A percentile compares a stretch with the other conserved stretches of the same genome.
These are phyloP conservation scores for Fusarium sp. DNA, from an alignment of 2,329 filamentous ascomycete species.

Conservation along the genomic window DNA sequence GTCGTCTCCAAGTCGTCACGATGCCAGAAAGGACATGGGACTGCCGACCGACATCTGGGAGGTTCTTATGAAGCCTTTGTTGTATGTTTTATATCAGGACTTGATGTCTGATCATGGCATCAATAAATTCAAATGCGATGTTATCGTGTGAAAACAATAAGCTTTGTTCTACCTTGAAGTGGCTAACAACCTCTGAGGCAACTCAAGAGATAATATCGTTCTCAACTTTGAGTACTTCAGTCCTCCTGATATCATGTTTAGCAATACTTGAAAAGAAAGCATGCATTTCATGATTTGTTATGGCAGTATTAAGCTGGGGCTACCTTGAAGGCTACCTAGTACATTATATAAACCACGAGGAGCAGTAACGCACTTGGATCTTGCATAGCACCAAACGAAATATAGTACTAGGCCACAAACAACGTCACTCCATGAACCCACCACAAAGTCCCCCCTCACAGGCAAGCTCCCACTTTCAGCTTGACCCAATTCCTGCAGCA, in stretches of 20 bases:
- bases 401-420: not conserved
- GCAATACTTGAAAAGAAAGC: not conserved
- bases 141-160: not conserved
- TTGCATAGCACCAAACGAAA: not conserved
- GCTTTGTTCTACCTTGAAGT: not conserved
- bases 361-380: not conserved
- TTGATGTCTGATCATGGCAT: slow-evolving; percentile 19
- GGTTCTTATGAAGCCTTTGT: slow-evolving; percentile 20
- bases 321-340: not conserved
- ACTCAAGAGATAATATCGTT: not conserved
- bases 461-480: slow-evolving; percentile 55
- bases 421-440: not conserved
- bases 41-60: slow-evolving; percentile 12
- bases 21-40: slow-evolving; percentile 4
- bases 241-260: not conserved
- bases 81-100: slow-evolving; percentile 36
- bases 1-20: not conserved
- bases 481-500: slow-evolving; percentile 56
- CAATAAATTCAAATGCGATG: slow-evolving; percentile 17
- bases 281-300: not conserved
- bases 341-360: not conserved
- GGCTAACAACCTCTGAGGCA: too few relatives aligned
- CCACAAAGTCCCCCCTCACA: slow-evolving; percentile 44
- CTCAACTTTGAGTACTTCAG: not conserved
- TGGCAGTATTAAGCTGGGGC: not conserved